A percentile compares a stretch with the other conserved stretches of the same genome.
Conservation (phyloP, 768 basidiomycete genomes). For the Hydnomerulius pinastri region DNA sequence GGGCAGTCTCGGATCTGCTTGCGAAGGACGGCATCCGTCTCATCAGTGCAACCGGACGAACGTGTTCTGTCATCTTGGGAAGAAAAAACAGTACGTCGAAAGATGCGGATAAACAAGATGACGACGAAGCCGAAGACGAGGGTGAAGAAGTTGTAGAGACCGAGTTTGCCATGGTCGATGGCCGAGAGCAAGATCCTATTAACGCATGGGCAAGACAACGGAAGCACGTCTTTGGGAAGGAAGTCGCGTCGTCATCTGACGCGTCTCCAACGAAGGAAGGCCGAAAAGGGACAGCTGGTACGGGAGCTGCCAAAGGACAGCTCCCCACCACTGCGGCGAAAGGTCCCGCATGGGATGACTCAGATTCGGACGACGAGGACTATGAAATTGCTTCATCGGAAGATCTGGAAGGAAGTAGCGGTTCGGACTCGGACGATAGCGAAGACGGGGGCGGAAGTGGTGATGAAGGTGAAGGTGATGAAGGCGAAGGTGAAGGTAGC, state of each 20-base stretch:
- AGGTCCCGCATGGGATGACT: conserved; percentile 34
- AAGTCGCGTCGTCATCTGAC: neutral
- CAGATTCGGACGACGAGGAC: conserved; percentile 36
- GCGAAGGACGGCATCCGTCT: conserved; percentile 53
- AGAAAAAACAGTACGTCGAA: conserved; percentile 28
- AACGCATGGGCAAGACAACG: conserved; percentile 63
- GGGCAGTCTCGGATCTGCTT: conserved; percentile 61
- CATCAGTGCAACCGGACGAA: conserved; percentile 65
- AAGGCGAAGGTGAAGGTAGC: conserved; percentile 33
- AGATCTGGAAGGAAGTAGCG: conserved; percentile 49
- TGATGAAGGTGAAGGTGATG: conserved; percentile 20
- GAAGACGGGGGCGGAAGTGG: conserved; percentile 28
- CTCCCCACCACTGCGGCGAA: conserved; percentile 15
- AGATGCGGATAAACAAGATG: neutral
- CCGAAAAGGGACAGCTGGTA: neutral
- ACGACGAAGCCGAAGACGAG: conserved; percentile 20
- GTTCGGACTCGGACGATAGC: conserved; percentile 36
- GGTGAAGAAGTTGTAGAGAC: conserved; percentile 55
- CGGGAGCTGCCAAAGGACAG: conserved; percentile 4
- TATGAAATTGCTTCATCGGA: conserved; percentile 39
- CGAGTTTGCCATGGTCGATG: conserved; percentile 73
- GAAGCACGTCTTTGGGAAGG: conserved; percentile 55
- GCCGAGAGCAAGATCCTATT: conserved; percentile 65
- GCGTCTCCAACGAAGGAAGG: conserved; percentile 1
- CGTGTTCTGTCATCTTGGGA: conserved; percentile 60